Evolutionary conservation across 257 asterid species (phyloP).

Genomic region (Solanum corneliomulleri): DNA sequence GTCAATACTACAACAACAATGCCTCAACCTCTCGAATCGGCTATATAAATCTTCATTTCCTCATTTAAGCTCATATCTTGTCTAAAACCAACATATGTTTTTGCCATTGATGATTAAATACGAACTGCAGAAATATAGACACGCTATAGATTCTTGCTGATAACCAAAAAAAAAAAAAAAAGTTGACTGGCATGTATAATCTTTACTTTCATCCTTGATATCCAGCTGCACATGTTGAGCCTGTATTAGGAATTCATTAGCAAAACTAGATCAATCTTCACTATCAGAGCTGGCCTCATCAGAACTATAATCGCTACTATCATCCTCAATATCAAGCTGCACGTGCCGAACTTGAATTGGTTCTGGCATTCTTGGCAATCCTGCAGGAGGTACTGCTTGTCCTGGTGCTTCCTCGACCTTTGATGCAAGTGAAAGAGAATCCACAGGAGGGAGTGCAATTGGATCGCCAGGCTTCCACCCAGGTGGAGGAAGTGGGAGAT

Average conservation of each 20-base stretch:
- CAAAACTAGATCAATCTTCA: slow-evolving; percentile 42
- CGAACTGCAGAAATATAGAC: neutral
- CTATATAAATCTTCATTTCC: neutral
- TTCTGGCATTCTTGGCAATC: slow-evolving; percentile 41
- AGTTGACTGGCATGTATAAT: neutral
- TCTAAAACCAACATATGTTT: neutral
- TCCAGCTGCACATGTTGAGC: slow-evolving; percentile 89
- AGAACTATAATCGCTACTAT: slow-evolving; percentile 64
- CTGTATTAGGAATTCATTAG: slow-evolving; percentile 38
- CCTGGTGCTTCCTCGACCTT: slow-evolving; percentile 49
- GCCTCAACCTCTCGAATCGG: neutral
- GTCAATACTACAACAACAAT: neutral
- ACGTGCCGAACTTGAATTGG: slow-evolving; percentile 83
- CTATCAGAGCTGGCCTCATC: slow-evolving; percentile 63
- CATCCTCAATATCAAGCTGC: slow-evolving; percentile 87
- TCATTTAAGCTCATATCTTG: neutral
- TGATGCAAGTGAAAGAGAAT: slow-evolving; percentile 34
- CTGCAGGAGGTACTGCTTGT: slow-evolving; percentile 34
- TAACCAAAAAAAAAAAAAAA: too few species aligned
- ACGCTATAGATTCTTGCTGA: neutral
- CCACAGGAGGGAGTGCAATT: slow-evolving; percentile 40
- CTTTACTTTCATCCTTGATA: slow-evolving; percentile 61
- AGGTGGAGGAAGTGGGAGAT: slow-evolving; percentile 77
- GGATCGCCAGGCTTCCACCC: slow-evolving; percentile 99
- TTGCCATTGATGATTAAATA: neutral